Conservation (phyloP, 2,329 filamentous ascomycete species). For the Herpotrichia juniperi region DNA sequence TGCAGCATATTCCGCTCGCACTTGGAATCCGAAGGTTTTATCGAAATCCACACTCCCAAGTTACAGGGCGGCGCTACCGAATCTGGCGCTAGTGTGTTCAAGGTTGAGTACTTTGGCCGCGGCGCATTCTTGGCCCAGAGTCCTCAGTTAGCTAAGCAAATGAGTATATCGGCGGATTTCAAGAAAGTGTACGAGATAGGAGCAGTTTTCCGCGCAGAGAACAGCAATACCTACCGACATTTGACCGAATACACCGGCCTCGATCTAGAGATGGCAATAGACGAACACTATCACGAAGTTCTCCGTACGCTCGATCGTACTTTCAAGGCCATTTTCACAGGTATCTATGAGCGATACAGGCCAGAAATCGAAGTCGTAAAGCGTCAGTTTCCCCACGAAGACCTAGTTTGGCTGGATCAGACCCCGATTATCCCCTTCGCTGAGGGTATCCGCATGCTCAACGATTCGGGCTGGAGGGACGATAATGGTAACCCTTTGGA, state of each 20-base stretch:
- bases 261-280: conserved; percentile 91
- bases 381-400: conserved; percentile 82
- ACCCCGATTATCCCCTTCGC: conserved; percentile 82
- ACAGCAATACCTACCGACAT: conserved; percentile 93
- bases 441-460: conserved; percentile 81
- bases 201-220: conserved; percentile 90
- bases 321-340: conserved; percentile 79
- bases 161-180: conserved; percentile 89
- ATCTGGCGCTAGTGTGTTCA: conserved; percentile 89
- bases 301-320: conserved; percentile 78
- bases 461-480: conserved; percentile 75
- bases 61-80: conserved; percentile 89
- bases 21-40: conserved; percentile 77
- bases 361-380: conserved; percentile 81
- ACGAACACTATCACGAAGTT: conserved; percentile 88
- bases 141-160: conserved; percentile 90
- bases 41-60: conserved; percentile 94
- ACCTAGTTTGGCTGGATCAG: conserved; percentile 84
- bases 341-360: conserved; percentile 70
- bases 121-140: conserved; percentile 89
- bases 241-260: conserved; percentile 93
- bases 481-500: conserved; percentile 76
- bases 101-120: conserved; percentile 88
- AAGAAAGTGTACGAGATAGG: conserved; percentile 88
- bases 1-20: conserved; percentile 79